Base-by-base conservation (phyloP, 192 early-diverging fungal genomes). In the Dissophora ornata region DNA sequence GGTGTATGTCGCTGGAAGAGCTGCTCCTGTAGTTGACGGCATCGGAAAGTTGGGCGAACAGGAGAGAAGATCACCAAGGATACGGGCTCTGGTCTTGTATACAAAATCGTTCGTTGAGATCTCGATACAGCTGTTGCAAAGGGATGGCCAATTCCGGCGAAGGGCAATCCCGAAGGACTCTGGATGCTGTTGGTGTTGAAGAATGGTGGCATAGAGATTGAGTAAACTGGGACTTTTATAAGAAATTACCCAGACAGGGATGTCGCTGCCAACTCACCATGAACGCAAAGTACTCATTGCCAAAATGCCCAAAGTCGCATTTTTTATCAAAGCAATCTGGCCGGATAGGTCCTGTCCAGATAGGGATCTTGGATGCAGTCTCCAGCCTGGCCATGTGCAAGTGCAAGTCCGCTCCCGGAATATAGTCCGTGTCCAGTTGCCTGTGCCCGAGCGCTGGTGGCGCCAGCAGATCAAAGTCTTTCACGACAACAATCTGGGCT, bases 101-200 rank as follows among this genome's bases (percentile, higher is more conserved):
- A 74, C 62, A 61, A 74, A 74, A 40, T 54, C 30, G 36, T 74
- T 74, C 26, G 44, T 34, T 1, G 62, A 52, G 44, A 74, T 66
- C 32, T 74, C 71, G 34, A 74, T 74, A 50, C 71, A 74, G 44
- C 71, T 74, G 22, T 59, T 74, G 42, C 71, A 74, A 0, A 74
- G 50, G 1, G 71, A 65, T 9, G 71, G 71, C 71, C 71, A 74
- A 12, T 74, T 66, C 1, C 60, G 26, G 0, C 16, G 38, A 12
- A 74, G 34, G 5, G 40, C 1, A 9, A 74, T 74, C 2, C 56
- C 71, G 53, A 60, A 74, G 0, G 71, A 65, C 10, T 59, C 62
- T 0, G 71, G 62, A 16, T 59, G 30, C 69, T 73, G 30, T 29
- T 11, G n/a, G n/a, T n/a, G n/a, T n/a, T n/a, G n/a, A n/a, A n/a